Conservation (phyloP, 805 yeast genomes). For the Spathaspora girioi region DNA sequence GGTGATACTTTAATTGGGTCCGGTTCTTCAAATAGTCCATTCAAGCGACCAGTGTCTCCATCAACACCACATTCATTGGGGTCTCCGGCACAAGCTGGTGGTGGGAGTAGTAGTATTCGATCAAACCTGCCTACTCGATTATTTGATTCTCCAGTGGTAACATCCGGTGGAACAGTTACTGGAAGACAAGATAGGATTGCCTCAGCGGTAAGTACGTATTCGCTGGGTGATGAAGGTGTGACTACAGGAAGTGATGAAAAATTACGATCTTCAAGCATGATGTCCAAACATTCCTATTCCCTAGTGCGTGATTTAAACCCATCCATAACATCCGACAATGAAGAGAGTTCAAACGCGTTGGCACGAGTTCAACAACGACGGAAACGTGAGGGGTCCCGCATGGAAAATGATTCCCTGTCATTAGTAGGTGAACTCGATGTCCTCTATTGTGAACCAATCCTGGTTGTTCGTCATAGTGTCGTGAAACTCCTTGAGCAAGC, state of each 20-base stretch:
- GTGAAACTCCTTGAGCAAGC: conserved; percentile 58
- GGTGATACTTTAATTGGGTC: conserved; percentile 2
- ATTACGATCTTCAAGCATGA: conserved; percentile 4
- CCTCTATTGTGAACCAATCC: conserved; percentile 82
- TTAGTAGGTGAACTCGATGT: conserved; percentile 50
- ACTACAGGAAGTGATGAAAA: conserved; percentile 1
- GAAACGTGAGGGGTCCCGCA: conserved; percentile 45
- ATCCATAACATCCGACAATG: conserved; percentile 65
- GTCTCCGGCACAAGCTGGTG: conserved; percentile 1
- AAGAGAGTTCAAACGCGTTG: conserved; percentile 49
- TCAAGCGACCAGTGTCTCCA: conserved; percentile 48
- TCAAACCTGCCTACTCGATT: conserved; percentile 27
- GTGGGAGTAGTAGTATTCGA: conserved; percentile 7
- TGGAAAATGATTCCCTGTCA: conserved; percentile 9
- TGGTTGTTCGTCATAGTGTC: conserved; percentile 69
- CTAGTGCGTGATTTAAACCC: conserved; percentile 35
- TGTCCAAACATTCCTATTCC: neutral
- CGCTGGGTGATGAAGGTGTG: conserved; percentile 27
- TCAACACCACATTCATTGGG: neutral
- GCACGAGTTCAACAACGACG: conserved; percentile 47
- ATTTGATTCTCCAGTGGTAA: conserved; percentile 11
- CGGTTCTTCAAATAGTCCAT: conserved; percentile 20
- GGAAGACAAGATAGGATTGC: conserved; percentile 29
- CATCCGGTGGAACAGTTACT: too few relatives aligned
- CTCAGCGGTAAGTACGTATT: conserved; percentile 26